A percentile compares a stretch with the other conserved stretches of the same genome.
These are phyloP conservation scores for Metarhizium album DNA, from an alignment of 2,329 filamentous ascomycete genomes.

Conservation along the genomic window DNA sequence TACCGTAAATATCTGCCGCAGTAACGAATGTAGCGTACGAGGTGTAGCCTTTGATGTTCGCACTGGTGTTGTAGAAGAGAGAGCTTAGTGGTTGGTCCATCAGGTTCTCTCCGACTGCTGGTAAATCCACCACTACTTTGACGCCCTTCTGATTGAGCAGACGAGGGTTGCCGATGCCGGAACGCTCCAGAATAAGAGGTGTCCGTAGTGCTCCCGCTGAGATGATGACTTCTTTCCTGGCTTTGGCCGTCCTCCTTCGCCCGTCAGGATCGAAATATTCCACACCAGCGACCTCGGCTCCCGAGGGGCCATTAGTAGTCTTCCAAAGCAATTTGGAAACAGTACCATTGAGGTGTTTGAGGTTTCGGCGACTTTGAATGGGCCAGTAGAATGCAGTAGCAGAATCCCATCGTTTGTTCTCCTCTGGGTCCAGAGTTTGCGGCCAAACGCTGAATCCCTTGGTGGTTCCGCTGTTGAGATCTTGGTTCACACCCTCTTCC, in stretches of 20 bases:
- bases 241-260: conserved; percentile 21
- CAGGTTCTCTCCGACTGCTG: conserved; percentile 42
- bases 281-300: conserved; percentile 21
- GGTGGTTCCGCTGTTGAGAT: conserved; percentile 28
- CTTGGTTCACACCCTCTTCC: conserved; percentile 22
- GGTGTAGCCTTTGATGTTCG: conserved; percentile 14
- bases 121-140: conserved; percentile 30
- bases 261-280: conserved; percentile 28
- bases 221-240: conserved; percentile 34
- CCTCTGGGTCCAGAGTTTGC: conserved; percentile 26
- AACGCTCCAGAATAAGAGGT: conserved; percentile 41
- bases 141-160: conserved; percentile 32
- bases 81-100: conserved; percentile 35
- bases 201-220: conserved; percentile 39
- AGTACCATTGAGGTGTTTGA: conserved; percentile 27
- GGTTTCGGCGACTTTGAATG: conserved; percentile 24
- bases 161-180: conserved; percentile 36
- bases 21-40: conserved; percentile 24
- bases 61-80: conserved; percentile 15
- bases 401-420: conserved; percentile 28
- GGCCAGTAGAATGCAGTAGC: conserved; percentile 31
- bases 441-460: conserved; percentile 28
- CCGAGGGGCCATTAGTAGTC: not conserved
- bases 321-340: conserved; percentile 21
- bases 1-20: conserved; percentile 24